Evolutionary conservation across 495 filamentous ascomycete species (phyloP).

Genomic region (Daldinia childiae): DNA sequence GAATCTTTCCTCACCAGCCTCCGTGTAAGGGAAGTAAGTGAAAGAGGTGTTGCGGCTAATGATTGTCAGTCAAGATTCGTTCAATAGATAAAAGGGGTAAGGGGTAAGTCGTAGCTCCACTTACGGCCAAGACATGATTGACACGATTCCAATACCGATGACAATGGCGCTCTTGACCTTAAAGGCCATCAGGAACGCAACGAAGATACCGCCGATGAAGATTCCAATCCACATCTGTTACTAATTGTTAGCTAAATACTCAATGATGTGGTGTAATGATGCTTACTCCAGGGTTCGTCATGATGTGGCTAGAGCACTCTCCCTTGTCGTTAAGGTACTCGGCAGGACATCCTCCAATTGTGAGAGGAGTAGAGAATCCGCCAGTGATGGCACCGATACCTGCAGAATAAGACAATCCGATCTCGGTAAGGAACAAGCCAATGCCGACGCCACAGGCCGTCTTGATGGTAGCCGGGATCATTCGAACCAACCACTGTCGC

Average conservation of each 20-base stretch:
- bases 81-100: not conserved
- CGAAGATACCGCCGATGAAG: conserved; percentile 79
- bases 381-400: conserved; percentile 78
- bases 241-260: conserved; percentile 30
- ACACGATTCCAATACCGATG: conserved; percentile 82
- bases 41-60: conserved; percentile 69
- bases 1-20: conserved; percentile 69
- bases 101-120: conserved; percentile 19
- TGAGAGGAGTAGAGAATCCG: conserved; percentile 66
- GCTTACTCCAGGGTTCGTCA: conserved; percentile 71
- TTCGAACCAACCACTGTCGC: conserved; percentile 84
- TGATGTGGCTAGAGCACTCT: conserved; percentile 59
- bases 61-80: conserved; percentile 29
- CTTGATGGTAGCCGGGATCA: conserved; percentile 81
- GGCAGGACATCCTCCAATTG: conserved; percentile 71
- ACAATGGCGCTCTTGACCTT: conserved; percentile 81
- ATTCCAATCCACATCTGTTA: conserved; percentile 78
- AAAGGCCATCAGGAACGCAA: conserved; percentile 81
- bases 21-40: conserved; percentile 80
- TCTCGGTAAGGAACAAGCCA: conserved; percentile 79
- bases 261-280: not conserved
- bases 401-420: conserved; percentile 77
- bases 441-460: conserved; percentile 83
- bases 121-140: conserved; percentile 81
- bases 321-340: conserved; percentile 51